Conservation (phyloP, 1,139 yeast species). For the Hyphopichia wangnamkhiaoensis region DNA sequence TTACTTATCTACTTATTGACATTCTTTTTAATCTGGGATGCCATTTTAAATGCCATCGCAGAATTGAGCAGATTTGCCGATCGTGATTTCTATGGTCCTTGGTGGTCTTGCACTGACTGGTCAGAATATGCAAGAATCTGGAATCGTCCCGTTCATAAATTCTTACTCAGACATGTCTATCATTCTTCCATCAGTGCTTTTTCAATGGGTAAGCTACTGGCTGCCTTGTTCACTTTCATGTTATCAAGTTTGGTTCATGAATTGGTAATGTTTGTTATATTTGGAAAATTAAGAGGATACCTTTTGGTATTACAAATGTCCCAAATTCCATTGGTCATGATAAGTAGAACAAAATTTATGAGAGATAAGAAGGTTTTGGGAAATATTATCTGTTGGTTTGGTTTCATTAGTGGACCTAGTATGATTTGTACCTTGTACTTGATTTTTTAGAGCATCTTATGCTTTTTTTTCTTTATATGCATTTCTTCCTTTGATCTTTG, state of each 20-base stretch:
- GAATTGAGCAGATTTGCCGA: conserved; percentile 86
- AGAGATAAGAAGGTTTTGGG: conserved; percentile 64
- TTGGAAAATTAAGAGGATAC: conserved; percentile 78
- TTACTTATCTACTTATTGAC: conserved; percentile 70
- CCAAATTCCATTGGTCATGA: conserved; percentile 65
- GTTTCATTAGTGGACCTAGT: conserved; percentile 89
- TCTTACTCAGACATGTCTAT: conserved; percentile 87
- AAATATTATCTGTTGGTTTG: conserved; percentile 86
- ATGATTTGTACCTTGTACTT: conserved; percentile 82
- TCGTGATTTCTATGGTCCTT: conserved; percentile 88
- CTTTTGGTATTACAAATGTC: conserved; percentile 79
- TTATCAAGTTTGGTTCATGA: conserved; percentile 86
- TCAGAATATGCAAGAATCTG: conserved; percentile 91
- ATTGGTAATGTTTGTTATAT: conserved; percentile 86
- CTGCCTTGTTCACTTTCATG: conserved; percentile 79
- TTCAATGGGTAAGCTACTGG: conserved; percentile 61
- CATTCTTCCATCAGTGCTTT: conserved; percentile 85
- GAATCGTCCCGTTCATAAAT: conserved; percentile 95
- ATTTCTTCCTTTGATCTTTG: neutral
- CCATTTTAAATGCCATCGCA: conserved; percentile 83
- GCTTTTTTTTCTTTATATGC: neutral
- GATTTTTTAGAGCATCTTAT: conserved; percentile 58
- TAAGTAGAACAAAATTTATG: conserved; percentile 54
- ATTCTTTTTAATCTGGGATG: conserved; percentile 93
- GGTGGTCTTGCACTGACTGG: conserved; percentile 98